These are phyloP conservation scores for Ochromonas danica DNA, from an alignment of 108 stramenopile genomes.

Conservation along the genomic window DNA sequence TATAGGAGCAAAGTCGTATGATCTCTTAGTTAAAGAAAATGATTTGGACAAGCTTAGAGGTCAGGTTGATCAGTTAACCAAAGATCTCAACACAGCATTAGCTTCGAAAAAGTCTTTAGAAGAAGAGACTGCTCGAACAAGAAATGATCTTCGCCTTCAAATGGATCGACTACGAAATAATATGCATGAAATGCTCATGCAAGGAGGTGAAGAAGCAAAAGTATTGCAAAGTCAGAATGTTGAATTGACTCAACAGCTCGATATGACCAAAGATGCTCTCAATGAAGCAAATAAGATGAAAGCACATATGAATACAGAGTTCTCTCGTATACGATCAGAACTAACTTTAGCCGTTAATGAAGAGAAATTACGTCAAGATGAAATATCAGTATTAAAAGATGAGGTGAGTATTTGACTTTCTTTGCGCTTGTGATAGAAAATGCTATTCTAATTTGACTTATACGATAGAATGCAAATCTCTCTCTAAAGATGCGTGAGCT, in stretches of 20 bases:
- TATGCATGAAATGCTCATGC: slow-evolving; percentile 28
- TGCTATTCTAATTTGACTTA: background rate
- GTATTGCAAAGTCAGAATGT: background rate
- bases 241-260: background rate
- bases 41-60: background rate
- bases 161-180: slow-evolving; percentile 29
- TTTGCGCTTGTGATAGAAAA: background rate
- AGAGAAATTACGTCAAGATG: background rate
- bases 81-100: slow-evolving; percentile 8
- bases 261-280: background rate
- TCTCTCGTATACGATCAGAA: background rate
- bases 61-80: background rate
- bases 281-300: background rate
- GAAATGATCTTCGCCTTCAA: slow-evolving; percentile 10
- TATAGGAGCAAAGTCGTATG: no score
- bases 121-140: background rate
- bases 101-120: background rate
- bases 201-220: slow-evolving; percentile 6
- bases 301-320: background rate
- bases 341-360: background rate
- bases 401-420: background rate
- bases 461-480: background rate
- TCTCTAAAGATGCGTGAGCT: background rate
- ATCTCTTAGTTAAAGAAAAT: no score
- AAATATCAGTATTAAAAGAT: background rate